Evolutionary conservation across 2,329 filamentous ascomycete species (phyloP).

Genomic region (Ambrosiella xylebori): DNA sequence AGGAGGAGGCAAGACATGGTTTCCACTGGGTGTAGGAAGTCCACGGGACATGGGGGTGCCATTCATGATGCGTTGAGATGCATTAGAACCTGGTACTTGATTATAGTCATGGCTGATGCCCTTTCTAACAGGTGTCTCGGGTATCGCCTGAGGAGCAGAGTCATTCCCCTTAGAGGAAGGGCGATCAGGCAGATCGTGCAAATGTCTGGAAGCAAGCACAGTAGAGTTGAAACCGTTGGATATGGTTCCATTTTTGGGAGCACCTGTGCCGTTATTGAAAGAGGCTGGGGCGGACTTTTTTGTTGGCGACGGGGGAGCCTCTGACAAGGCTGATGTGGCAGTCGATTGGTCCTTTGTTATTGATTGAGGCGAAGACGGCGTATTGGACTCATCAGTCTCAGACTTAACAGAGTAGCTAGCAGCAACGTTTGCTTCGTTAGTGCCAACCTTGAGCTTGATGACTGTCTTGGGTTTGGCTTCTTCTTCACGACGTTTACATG

Average conservation of each 20-base stretch:
- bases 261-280: slow-evolving; percentile 4
- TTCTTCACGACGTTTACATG: slow-evolving; percentile 54
- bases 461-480: slow-evolving; percentile 37
- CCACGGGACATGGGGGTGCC: slow-evolving; percentile 12
- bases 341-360: background rate
- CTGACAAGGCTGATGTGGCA: background rate
- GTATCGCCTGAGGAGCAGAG: background rate
- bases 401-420: background rate
- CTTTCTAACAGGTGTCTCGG: slow-evolving; percentile 9
- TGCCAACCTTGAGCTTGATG: slow-evolving; percentile 35
- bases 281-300: slow-evolving; percentile 14
- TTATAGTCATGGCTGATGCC: background rate
- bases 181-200: slow-evolving; percentile 2
- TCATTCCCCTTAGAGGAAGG: background rate
- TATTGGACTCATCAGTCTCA: background rate
- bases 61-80: slow-evolving; percentile 5
- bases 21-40: slow-evolving; percentile 10
- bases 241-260: background rate
- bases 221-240: slow-evolving; percentile 5
- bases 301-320: slow-evolving; percentile 11
- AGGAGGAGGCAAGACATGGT: slow-evolving; percentile 9
- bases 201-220: slow-evolving; percentile 6
- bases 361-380: background rate
- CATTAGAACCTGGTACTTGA: slow-evolving; percentile 1
- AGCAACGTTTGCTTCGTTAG: background rate